Conservation (phyloP, 805 yeast genomes). For the Yarrowia sp. region DNA sequence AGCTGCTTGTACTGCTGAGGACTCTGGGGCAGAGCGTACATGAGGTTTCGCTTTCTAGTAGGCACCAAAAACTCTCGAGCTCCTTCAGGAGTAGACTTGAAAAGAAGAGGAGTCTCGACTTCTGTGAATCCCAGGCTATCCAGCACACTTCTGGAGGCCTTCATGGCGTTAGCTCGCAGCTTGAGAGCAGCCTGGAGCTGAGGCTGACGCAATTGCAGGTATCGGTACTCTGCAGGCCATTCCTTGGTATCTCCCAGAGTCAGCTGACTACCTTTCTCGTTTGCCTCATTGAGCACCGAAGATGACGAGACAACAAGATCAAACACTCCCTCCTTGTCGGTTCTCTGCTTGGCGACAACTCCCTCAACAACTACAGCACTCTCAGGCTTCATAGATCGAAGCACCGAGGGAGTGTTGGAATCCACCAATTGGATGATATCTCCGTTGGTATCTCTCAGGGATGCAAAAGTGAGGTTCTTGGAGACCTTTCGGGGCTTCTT, state of each 20-base stretch:
- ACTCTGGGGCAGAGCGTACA: slow-evolving; percentile 93
- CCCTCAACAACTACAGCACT: slow-evolving; percentile 74
- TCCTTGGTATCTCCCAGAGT: slow-evolving; percentile 56
- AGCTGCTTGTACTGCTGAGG: slow-evolving; percentile 97
- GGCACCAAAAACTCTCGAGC: slow-evolving; percentile 96
- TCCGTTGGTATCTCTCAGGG: slow-evolving; percentile 71
- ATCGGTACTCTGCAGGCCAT: slow-evolving; percentile 78
- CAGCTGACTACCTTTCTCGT: slow-evolving; percentile 64
- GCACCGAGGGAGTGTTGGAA: slow-evolving; percentile 41
- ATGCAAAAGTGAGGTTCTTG: slow-evolving; percentile 64
- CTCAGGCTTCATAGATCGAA: slow-evolving; percentile 60
- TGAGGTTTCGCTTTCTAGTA: slow-evolving; percentile 58
- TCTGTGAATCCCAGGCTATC: slow-evolving; percentile 59
- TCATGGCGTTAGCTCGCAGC: slow-evolving; percentile 40
- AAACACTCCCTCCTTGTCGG: slow-evolving; percentile 40
- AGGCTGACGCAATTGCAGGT: slow-evolving; percentile 66
- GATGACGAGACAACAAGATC: slow-evolving; percentile 58
- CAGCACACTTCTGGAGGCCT: slow-evolving; percentile 42
- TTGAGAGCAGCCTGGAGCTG: slow-evolving; percentile 35
- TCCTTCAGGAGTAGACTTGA: slow-evolving; percentile 97
- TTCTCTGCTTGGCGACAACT: slow-evolving; percentile 35
- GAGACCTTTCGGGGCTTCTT: slow-evolving; percentile 69
- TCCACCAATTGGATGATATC: slow-evolving; percentile 58
- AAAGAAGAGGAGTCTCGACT: slow-evolving; percentile 87
- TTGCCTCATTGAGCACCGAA: slow-evolving; percentile 61